Evolutionary conservation across 2,329 filamentous ascomycete genomes (phyloP), one percentile per base, ranked within the genome.

Genomic region (Monilinia vaccinii-corymbosi): DNA sequence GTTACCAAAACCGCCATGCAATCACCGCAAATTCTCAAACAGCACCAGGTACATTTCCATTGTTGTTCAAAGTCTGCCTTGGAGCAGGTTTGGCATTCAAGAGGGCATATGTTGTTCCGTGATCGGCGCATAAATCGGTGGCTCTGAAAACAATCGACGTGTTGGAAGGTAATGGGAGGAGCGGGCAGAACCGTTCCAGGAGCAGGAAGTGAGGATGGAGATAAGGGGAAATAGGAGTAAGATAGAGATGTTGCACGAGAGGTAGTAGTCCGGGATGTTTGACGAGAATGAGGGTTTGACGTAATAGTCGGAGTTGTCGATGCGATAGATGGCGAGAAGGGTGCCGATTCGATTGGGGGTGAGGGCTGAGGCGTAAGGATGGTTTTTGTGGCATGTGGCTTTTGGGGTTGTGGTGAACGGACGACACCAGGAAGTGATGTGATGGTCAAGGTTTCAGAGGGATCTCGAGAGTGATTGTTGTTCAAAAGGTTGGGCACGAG

Each of bases 21-120:
- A 34, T 48, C 60, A n/a, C 61, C 64, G 60, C 71, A 73, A 23
- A 67, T 65, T 48, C 70, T 67, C 36, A 73, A 51, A 57, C 68
- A 71, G 49, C 71, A 73, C 71, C 71, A 73, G 25, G 64, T 65
- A 51, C 71, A 73, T 46, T 63, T 65, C 67, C 67, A 72, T 23
- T 68, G 58, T 21, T 51, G 63, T 34, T 70, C 67, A 2, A 59
- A 62, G 47, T 73, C 70, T 34, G 62, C 63, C 48, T 62, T 67
- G 32, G 64, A 57, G 61, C 71, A 73, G 8, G 71, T 60, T 70
- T 69, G 69, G 56, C 71, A 73, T 10, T 62, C 66, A n/a, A 71
- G 63, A 0, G 70, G 68, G 60, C 66, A 72, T 3, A 68, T 9
- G 10, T 53, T 62, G 45, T 72, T 73, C 48, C 62, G 65, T 31